A percentile compares a stretch with the other conserved stretches of the same genome.
Evolutionary conservation across 2,329 filamentous ascomycete genomes (phyloP).

Genomic region (Aureobasidium melanogenum): DNA sequence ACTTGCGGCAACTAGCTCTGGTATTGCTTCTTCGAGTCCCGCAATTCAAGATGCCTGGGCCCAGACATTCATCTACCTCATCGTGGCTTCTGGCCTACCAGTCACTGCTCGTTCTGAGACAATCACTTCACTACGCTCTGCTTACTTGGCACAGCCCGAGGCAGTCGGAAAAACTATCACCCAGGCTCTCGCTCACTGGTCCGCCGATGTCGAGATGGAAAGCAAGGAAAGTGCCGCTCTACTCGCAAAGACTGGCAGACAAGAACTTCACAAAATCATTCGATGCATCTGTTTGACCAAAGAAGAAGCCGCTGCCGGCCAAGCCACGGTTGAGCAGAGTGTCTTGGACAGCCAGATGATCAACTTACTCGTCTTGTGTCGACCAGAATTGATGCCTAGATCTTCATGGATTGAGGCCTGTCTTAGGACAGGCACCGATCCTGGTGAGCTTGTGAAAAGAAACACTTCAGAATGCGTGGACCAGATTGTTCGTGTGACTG

Average conservation of each 20-base stretch:
- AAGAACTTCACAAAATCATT: slow-evolving; percentile 53
- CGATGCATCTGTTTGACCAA: slow-evolving; percentile 54
- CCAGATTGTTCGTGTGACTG: slow-evolving; percentile 51
- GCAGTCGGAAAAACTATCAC: slow-evolving; percentile 56
- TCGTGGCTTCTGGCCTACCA: slow-evolving; percentile 55
- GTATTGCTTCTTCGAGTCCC: slow-evolving; percentile 16
- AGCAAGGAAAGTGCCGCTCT: slow-evolving; percentile 70
- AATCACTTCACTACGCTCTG: slow-evolving; percentile 49
- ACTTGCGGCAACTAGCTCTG: slow-evolving; percentile 39
- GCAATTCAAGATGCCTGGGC: slow-evolving; percentile 65
- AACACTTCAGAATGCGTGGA: slow-evolving; percentile 56
- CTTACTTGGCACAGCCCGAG: slow-evolving; percentile 54
- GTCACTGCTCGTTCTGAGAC: slow-evolving; percentile 57
- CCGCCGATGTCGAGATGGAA: slow-evolving; percentile 55
- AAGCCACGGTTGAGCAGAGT: slow-evolving; percentile 37
- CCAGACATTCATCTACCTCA: slow-evolving; percentile 72
- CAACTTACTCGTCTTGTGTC: slow-evolving; percentile 67
- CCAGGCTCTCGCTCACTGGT: slow-evolving; percentile 71
- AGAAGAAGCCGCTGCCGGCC: slow-evolving; percentile 40
- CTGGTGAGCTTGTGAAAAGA: slow-evolving; percentile 63
- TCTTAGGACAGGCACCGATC: slow-evolving; percentile 70
- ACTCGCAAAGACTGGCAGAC: slow-evolving; percentile 54
- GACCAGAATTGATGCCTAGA: slow-evolving; percentile 66
- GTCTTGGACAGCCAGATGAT: slow-evolving; percentile 63
- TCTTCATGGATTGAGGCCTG: slow-evolving; percentile 85